Percentiles rank a stretch among this genome's conserved stretches.
phyloP scores from a whole-genome alignment of 768 basidiomycete genomes.

The Tricholomella constricta region DNA sequence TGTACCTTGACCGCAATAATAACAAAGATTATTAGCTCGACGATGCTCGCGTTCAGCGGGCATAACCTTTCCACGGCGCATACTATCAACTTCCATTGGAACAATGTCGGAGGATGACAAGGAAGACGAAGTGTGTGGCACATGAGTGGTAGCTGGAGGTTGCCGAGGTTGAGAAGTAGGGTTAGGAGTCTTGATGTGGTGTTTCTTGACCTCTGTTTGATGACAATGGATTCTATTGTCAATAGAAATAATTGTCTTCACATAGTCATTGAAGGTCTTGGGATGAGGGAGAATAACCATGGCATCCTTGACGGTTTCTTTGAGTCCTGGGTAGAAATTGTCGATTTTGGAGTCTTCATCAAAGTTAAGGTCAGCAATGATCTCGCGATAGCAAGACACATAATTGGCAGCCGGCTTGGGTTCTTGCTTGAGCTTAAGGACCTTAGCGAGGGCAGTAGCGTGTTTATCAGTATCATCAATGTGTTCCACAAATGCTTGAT shows the following conservation, averaged over 20 bases:
- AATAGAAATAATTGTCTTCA: slow-evolving; percentile 21
- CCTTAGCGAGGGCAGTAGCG: background rate
- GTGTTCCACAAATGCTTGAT: background rate
- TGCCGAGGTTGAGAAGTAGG: background rate
- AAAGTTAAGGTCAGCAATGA: background rate
- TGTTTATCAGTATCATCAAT: background rate
- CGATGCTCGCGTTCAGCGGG: slow-evolving; percentile 26
- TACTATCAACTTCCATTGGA: slow-evolving; percentile 35
- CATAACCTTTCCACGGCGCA: slow-evolving; percentile 26
- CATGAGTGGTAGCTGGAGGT: background rate
- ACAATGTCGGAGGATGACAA: slow-evolving; percentile 16
- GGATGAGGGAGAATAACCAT: background rate
- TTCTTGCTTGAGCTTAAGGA: background rate
- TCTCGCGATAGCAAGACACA: background rate
- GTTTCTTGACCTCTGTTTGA: slow-evolving; percentile 13
- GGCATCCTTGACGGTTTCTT: background rate
- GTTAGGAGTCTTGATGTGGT: background rate
- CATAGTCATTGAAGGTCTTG: slow-evolving; percentile 21
- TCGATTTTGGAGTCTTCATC: no score
- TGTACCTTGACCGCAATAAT: slow-evolving; percentile 34
- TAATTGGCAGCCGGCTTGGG: no score
- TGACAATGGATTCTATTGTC: slow-evolving; percentile 27
- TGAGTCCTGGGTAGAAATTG: no score
- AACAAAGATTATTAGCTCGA: slow-evolving; percentile 28
- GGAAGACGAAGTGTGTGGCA: slow-evolving; percentile 1